Conservation (phyloP, 306 rosid genomes). For the Cucurbita argyrosperma region DNA sequence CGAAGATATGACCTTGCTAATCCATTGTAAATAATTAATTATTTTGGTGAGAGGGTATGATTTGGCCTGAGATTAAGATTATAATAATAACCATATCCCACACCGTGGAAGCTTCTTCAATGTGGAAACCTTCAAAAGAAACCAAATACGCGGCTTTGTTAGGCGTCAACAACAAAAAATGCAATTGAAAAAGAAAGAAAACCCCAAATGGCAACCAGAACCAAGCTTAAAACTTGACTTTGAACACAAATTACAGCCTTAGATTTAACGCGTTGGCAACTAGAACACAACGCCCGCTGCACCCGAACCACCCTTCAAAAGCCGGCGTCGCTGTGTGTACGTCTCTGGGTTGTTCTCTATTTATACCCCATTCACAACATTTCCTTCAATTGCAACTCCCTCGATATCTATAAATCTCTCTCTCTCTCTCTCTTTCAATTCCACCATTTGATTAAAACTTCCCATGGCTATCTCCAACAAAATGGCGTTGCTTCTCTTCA, state of each 20-base stretch:
- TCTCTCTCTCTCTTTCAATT: neutral
- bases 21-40: too few relatives aligned
- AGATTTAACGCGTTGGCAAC: neutral
- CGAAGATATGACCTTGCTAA: too few relatives aligned
- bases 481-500: constrained; percentile 17
- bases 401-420: too few relatives aligned
- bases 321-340: neutral
- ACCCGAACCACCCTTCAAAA: neutral
- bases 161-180: too few relatives aligned
- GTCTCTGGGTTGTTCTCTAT: neutral
- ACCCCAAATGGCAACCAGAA: neutral
- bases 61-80: too few relatives aligned
- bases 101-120: neutral
- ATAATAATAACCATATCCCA: neutral
- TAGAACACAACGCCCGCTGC: neutral
- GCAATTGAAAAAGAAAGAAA: neutral
- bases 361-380: neutral
- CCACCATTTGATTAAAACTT: neutral
- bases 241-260: too few relatives aligned
- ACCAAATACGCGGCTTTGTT: too few relatives aligned
- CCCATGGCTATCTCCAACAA: constrained; percentile 25
- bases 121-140: neutral
- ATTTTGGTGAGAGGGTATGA: too few relatives aligned
- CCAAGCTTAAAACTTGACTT: neutral
- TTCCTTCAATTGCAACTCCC: too few relatives aligned